Base-by-base conservation (phyloP, 2,329 filamentous ascomycete genomes). In the Diaporthe capsici region DNA sequence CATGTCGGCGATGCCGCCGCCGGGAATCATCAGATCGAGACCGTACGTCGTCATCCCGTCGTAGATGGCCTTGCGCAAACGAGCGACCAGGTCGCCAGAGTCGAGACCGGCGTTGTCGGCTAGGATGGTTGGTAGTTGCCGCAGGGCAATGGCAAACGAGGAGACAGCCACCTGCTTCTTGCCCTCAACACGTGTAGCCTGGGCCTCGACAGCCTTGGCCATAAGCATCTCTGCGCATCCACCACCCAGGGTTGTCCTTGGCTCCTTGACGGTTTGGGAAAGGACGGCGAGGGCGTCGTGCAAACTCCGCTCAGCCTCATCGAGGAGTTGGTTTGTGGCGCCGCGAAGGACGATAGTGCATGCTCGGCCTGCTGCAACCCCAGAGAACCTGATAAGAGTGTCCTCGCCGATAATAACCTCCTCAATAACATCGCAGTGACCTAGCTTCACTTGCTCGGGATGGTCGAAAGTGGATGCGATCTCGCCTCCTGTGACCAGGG, bases 391-490 rank as follows among this genome's bases (percentile, higher is more conserved):
- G 87, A 99, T 98, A 61, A 99, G 87, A 6, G 95, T 98, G 83
- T 99, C 97, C 87, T 99, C 97, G 78, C 97, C 97, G 81, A 99
- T 98, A 80, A 99, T 98, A 57, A 99, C 93, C 86, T 99, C 97
- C 86, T 99, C 97, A 76, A 99, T 98, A 65, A 97, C 80, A 82
- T 98, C 96, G 84, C 97, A 99, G 78, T 96, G 93, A 37, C 97
- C 97, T 37, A 99, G 92, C 88, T 98, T 97, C 80, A 99, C 96
- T 82, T 97, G 94, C 68, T 99, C 97, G 6, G 97, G 97, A 86
- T 99, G 96, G 84, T 99, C 97, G 82, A 99, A 99, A 4, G 97
- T 99, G 22, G 95, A 98, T 49, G 97, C 93, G 81, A 99, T 99
- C 87, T 99, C 97, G 81, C 96, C 97, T 78, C 97, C 97, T 8